Percentiles rank a stretch among this genome's conserved stretches.
These are phyloP conservation scores for Bisporella sp. DNA, from an alignment of 2,329 filamentous ascomycete genomes.

Conservation along the genomic window DNA sequence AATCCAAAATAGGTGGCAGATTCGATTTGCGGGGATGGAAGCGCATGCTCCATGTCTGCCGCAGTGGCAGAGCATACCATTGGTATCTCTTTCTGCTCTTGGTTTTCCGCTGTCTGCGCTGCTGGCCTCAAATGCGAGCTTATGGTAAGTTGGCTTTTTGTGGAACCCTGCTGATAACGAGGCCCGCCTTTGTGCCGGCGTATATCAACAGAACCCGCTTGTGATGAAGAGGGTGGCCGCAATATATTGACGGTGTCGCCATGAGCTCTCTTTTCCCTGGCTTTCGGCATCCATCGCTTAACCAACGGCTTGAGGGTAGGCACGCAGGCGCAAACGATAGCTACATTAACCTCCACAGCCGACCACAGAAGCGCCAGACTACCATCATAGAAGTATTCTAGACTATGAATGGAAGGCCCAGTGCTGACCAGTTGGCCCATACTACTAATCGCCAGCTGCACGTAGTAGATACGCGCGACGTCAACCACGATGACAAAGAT, in stretches of 20 bases:
- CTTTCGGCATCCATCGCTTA: background rate
- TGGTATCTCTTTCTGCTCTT: background rate
- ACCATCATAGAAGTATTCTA: slow-evolving; percentile 61
- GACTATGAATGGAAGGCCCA: background rate
- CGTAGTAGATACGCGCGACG: slow-evolving; percentile 79
- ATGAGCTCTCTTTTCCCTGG: background rate
- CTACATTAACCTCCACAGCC: slow-evolving; percentile 80
- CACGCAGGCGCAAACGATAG: slow-evolving; percentile 80
- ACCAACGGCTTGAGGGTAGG: slow-evolving; percentile 81
- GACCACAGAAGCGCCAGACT: slow-evolving; percentile 88
- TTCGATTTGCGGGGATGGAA: background rate
- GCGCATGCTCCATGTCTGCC: background rate
- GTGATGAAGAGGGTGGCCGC: background rate
- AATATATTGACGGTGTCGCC: background rate
- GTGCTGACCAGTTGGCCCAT: background rate
- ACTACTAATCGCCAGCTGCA: slow-evolving; percentile 47
- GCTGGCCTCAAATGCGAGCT: background rate
- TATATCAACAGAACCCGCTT: background rate
- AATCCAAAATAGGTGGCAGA: slow-evolving; percentile 62
- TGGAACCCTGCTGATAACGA: background rate
- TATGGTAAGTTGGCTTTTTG: too few relatives aligned
- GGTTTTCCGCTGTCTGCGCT: background rate
- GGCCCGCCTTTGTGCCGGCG: background rate
- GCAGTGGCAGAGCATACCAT: background rate
- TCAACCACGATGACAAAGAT: slow-evolving; percentile 75